Percentiles rank a stretch among this genome's conserved stretches.
These are phyloP conservation scores for Puccinia novopanici DNA, from an alignment of 1,284 basidiomycete genomes.

Conservation along the genomic window DNA sequence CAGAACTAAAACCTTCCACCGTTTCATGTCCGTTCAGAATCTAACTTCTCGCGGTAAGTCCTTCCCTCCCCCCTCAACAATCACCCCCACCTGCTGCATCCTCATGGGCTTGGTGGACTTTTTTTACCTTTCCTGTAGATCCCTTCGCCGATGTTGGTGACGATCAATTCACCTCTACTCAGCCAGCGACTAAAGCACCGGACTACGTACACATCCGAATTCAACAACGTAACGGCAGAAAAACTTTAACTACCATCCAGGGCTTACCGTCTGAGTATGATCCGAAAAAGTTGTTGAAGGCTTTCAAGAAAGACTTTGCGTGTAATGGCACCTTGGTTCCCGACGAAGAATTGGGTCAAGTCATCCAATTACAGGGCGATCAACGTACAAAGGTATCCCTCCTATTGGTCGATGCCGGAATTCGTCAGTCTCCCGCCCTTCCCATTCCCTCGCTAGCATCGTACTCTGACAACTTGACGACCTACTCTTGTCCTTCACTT, in stretches of 20 bases:
- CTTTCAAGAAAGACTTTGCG: slow-evolving; percentile 91
- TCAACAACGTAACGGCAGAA: slow-evolving; percentile 98
- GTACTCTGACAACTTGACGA: too few species aligned
- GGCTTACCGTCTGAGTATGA: slow-evolving; percentile 96
- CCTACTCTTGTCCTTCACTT: too few species aligned
- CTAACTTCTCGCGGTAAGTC: slow-evolving; percentile 73
- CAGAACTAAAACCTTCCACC: slow-evolving; percentile 56
- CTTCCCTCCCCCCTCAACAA: slow-evolving; percentile 27
- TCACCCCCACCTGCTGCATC: too few species aligned
- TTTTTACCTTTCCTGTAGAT: slow-evolving; percentile 64
- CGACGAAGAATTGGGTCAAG: slow-evolving; percentile 92
- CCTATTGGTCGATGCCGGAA: slow-evolving; percentile 71
- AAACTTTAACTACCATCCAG: slow-evolving; percentile 97
- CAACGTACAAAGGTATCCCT: slow-evolving; percentile 86
- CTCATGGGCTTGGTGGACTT: slow-evolving; percentile 54
- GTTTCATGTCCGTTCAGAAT: slow-evolving; percentile 90
- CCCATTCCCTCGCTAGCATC: background rate
- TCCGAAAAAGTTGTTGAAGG: slow-evolving; percentile 96
- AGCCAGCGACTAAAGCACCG: slow-evolving; percentile 52
- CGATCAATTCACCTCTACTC: slow-evolving; percentile 59
- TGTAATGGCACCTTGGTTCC: slow-evolving; percentile 98
- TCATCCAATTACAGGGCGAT: slow-evolving; percentile 99
- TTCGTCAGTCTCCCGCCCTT: slow-evolving; percentile 40
- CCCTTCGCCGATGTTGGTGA: slow-evolving; percentile 90
- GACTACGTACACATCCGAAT: slow-evolving; percentile 66